Evolutionary conservation across 768 basidiomycete genomes (phyloP).

Genomic region (Tulasnella sp.): DNA sequence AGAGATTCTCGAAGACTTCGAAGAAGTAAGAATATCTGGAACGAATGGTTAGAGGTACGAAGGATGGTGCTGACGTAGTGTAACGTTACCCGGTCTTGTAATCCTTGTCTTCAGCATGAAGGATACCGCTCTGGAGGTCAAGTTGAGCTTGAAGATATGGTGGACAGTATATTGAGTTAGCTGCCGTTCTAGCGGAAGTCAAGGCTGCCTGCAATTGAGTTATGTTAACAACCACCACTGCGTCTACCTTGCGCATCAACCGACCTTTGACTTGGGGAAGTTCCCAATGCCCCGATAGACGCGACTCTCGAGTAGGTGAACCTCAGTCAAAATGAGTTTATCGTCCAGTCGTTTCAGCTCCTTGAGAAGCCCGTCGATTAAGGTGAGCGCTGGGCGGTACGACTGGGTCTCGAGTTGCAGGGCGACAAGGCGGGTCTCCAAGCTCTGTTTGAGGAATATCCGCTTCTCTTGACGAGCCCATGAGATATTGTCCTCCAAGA

Average conservation of each 20-base stretch:
- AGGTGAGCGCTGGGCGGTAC: constrained; percentile 63
- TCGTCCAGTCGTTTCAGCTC: constrained; percentile 92
- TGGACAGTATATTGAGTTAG: constrained; percentile 90
- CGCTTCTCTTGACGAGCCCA: constrained; percentile 91
- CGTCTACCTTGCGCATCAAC: constrained; percentile 8
- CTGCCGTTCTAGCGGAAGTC: constrained; percentile 84
- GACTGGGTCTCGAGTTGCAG: constrained; percentile 61
- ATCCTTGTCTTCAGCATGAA: constrained; percentile 96
- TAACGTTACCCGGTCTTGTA: constrained; percentile 63
- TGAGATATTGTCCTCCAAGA: constrained; percentile 79
- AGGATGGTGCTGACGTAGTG: background rate
- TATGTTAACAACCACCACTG: background rate
- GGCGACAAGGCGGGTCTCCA: constrained; percentile 78
- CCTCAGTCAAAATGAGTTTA: constrained; percentile 95
- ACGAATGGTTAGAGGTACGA: background rate
- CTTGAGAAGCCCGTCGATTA: constrained; percentile 79
- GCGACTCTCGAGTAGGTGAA: constrained; percentile 85
- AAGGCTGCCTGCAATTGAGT: constrained; percentile 53
- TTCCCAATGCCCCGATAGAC: constrained; percentile 87
- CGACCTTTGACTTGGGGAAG: constrained; percentile 77
- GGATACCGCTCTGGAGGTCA: constrained; percentile 63
- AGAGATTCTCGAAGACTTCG: constrained; percentile 87
- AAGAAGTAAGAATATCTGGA: constrained; percentile 88
- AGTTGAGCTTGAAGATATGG: constrained; percentile 45
- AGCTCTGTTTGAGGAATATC: constrained; percentile 88